A percentile compares a stretch with the other conserved stretches of the same genome.
Evolutionary conservation across 768 basidiomycete species (phyloP).

Genomic region (Cytidiella melzeri): DNA sequence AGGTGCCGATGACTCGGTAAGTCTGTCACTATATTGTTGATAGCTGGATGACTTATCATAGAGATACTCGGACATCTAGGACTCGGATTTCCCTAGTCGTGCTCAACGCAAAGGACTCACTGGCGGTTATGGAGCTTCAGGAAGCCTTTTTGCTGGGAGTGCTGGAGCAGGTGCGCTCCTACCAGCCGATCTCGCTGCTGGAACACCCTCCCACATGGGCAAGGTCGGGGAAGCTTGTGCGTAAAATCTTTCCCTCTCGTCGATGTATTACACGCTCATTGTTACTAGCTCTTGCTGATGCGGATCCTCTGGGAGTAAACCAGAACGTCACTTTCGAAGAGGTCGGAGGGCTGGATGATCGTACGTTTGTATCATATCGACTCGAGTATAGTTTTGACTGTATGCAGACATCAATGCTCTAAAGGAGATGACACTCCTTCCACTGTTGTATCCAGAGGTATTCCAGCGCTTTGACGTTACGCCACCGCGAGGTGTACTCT

Average conservation of each 20-base stretch:
- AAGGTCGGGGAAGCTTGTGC: conserved; percentile 75
- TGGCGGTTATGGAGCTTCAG: conserved; percentile 29
- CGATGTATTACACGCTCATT: conserved; percentile 12
- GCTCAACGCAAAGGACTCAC: conserved; percentile 67
- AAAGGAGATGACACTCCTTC: conserved; percentile 98
- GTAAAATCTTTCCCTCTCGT: no score
- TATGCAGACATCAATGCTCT: conserved; percentile 83
- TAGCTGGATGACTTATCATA: not conserved
- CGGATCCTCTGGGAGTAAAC: conserved; percentile 92
- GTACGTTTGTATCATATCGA: conserved; percentile 38
- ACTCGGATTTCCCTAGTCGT: conserved; percentile 64
- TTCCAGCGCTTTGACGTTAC: conserved; percentile 93
- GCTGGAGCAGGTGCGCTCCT: conserved; percentile 50
- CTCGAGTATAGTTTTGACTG: not conserved
- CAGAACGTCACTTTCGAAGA: conserved; percentile 93
- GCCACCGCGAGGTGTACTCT: conserved; percentile 92
- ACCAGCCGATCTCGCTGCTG: conserved; percentile 60
- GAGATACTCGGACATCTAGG: conserved; percentile 33
- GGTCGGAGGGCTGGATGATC: conserved; percentile 93
- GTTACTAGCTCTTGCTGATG: conserved; percentile 75
- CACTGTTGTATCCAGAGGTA: conserved; percentile 92
- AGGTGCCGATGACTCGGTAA: conserved; percentile 60
- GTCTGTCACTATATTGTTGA: conserved; percentile 4
- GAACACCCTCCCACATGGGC: conserved; percentile 81
- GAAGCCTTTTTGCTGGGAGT: conserved; percentile 46